Evolutionary conservation across 1,284 basidiomycete genomes (phyloP).

Genomic region (Tausonia pullulans): DNA sequence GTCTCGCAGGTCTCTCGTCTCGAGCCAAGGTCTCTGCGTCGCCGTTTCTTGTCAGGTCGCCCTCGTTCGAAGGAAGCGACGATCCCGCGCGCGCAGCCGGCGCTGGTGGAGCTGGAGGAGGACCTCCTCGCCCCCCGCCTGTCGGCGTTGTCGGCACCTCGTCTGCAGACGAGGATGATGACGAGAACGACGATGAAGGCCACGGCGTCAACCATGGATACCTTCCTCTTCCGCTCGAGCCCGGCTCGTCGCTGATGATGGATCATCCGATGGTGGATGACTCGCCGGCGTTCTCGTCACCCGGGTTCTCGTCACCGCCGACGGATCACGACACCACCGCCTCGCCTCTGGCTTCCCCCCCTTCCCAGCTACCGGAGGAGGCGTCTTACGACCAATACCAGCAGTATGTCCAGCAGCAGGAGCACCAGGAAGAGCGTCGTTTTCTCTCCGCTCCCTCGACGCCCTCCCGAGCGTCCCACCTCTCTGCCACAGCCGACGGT

Average conservation of each 20-base stretch:
- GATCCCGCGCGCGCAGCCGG: not conserved
- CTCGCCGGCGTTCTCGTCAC: too few relatives aligned
- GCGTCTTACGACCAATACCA: too few relatives aligned
- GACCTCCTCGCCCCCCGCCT: not conserved
- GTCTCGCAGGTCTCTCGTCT: slow-evolving; percentile 58
- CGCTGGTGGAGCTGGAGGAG: not conserved
- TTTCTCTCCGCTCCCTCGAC: not conserved
- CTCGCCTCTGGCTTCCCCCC: too few relatives aligned
- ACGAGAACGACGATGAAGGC: slow-evolving; percentile 14
- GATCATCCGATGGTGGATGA: too few relatives aligned
- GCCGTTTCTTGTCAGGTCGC: slow-evolving; percentile 49
- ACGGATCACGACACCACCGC: too few relatives aligned
- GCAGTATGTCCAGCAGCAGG: too few relatives aligned
- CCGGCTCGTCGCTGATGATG: too few relatives aligned
- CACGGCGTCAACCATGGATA: not conserved
- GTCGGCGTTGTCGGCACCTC: not conserved
- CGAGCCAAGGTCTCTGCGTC: slow-evolving; percentile 72
- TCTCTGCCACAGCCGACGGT: not conserved
- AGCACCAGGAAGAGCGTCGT: too few relatives aligned
- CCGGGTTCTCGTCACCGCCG: too few relatives aligned
- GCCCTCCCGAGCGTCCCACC: not conserved
- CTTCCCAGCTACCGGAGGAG: too few relatives aligned
- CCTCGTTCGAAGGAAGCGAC: not conserved
- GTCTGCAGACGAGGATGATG: not conserved
- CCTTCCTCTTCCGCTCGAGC: too few relatives aligned